Base-by-base conservation (phyloP, 805 yeast genomes). In the Yamadazyma olivae region DNA sequence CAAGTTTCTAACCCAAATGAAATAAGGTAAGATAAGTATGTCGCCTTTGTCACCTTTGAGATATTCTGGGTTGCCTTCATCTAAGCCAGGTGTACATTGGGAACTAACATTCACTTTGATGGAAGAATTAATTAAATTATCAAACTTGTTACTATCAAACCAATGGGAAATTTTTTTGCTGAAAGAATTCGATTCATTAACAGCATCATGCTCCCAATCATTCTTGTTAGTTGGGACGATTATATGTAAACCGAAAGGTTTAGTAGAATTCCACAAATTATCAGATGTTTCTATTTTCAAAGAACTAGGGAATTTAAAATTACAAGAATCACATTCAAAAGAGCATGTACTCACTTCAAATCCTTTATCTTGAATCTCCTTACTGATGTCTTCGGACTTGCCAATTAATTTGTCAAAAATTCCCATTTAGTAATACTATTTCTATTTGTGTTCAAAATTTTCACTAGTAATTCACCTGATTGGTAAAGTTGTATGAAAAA, bases 151-250 rank as follows among this genome's bases (percentile, higher is more conserved):
- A 32, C 20, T 33, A 9, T 3, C 34, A 16, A 29, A 46, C 60
- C 71, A 71, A 75, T n/a, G 50, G 39, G 15, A 59, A 55, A 7
- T 79, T 61, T 8, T 63, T 24, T 67, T 45, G 25, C 79, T 73
- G 24, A 83, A 63, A 0, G 79, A 65, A 3, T 65, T 59, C 17
- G 51, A 35, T 10, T 36, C 51, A 20, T 71, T 75, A 7, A 69
- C 67, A 2, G 95, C 86, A 51, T 84, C 84, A 43, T 77, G 91
- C 12, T 61, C 65, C 99, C 99, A 91, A 58, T 91, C 95, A 0
- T 75, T 54, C 46, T 80, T 79, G 8, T 93, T 95, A 0, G 97
- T 89, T 2, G 96, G 83, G 0, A 90, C 80, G 22, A 91, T 61
- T 16, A 88, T 64, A 47, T 90, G 97, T 17, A 83, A 53, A 3